phyloP scores from a whole-genome alignment of 1,284 basidiomycete genomes.

The Amylostereum areolatum region DNA sequence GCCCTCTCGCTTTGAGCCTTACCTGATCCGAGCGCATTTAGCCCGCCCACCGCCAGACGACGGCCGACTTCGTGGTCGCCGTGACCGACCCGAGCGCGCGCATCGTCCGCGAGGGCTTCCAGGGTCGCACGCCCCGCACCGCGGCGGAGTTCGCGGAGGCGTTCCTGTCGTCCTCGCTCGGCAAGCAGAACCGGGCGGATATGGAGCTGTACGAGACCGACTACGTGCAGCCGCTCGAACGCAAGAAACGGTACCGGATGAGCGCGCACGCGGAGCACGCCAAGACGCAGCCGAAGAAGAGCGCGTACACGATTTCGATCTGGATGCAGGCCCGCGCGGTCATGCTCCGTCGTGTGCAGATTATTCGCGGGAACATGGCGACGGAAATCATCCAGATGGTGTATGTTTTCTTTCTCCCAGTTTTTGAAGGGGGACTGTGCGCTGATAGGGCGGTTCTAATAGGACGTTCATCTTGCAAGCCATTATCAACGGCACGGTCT shows the following conservation, averaged over 20 bases:
- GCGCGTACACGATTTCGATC: slow-evolving; percentile 24
- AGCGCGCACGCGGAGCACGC: slow-evolving; percentile 50
- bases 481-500: slow-evolving; percentile 74
- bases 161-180: slow-evolving; percentile 37
- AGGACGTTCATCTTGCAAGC: slow-evolving; percentile 56
- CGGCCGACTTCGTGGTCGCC: slow-evolving; percentile 46
- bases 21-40: background rate
- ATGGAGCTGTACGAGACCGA: slow-evolving; percentile 36
- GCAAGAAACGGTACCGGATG: slow-evolving; percentile 33
- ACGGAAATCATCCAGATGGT: slow-evolving; percentile 29
- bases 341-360: slow-evolving; percentile 62
- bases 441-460: background rate
- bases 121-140: slow-evolving; percentile 39
- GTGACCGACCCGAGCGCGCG: slow-evolving; percentile 48
- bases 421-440: background rate
- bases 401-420: slow-evolving; percentile 7
- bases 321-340: slow-evolving; percentile 61
- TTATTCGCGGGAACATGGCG: slow-evolving; percentile 51
- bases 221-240: slow-evolving; percentile 26
- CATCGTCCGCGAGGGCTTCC: slow-evolving; percentile 33
- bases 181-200: slow-evolving; percentile 35
- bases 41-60: slow-evolving; percentile 47
- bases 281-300: slow-evolving; percentile 20
- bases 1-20: background rate
- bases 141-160: slow-evolving; percentile 43